Evolutionary conservation across 352 stramenopile species (phyloP).

Genomic region (Phytophthora palmivora): DNA sequence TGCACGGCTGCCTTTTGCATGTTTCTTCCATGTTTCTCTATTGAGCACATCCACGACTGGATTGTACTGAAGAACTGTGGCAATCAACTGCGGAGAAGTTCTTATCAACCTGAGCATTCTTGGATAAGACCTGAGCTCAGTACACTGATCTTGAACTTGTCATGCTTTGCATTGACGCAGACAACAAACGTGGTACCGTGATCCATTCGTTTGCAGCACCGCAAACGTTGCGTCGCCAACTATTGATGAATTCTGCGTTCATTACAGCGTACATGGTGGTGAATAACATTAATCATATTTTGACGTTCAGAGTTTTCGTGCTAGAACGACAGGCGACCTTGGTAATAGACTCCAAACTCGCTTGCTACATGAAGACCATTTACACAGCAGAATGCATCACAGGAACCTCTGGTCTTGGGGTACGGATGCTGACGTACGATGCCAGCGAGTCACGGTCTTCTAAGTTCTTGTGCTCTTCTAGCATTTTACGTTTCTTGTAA

Average conservation of each 20-base stretch:
- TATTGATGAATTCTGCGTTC: constrained; percentile 5
- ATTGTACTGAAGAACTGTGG: not conserved
- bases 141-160: constrained; percentile 1
- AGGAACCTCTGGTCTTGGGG: constrained; percentile 25
- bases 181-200: no score
- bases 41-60: not conserved
- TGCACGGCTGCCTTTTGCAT: constrained; percentile 13
- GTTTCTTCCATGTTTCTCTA: constrained; percentile 4
- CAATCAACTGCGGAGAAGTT: not conserved
- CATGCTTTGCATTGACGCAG: not conserved
- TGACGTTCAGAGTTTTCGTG: no score
- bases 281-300: no score
- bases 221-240: not conserved
- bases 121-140: constrained; percentile 7
- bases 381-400: constrained; percentile 22
- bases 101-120: no score
- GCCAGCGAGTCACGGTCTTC: constrained; percentile 24
- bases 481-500: constrained; percentile 36
- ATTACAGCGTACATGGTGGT: not conserved
- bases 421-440: constrained; percentile 23
- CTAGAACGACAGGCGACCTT: no score
- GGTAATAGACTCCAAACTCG: not conserved
- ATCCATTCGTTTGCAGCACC: no score
- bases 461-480: constrained; percentile 26
- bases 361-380: not conserved